phyloP scores from a whole-genome alignment of 176 grass and related monocot species.

The Olyra latifolia region DNA sequence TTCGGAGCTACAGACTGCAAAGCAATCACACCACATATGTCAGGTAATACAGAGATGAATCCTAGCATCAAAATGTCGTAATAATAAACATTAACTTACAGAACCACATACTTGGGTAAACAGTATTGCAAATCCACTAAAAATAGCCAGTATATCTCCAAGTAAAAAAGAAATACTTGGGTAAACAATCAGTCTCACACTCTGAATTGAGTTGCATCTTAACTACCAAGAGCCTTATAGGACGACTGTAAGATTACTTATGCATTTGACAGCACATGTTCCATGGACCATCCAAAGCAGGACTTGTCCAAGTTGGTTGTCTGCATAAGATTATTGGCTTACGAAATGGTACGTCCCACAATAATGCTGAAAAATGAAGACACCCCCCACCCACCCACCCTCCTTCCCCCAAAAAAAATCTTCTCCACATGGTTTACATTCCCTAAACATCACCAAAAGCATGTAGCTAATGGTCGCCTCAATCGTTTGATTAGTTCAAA shows the following conservation, averaged over 20 bases:
- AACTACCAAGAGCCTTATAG: background rate
- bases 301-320: background rate
- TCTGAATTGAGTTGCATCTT: background rate
- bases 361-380: slow-evolving; percentile 10
- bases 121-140: background rate
- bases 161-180: no score
- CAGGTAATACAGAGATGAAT: background rate
- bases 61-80: no score
- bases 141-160: no score
- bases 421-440: slow-evolving; percentile 31
- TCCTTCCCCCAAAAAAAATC: no score
- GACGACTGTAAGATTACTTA: background rate
- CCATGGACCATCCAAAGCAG: background rate
- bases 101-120: background rate
- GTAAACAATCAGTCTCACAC: no score
- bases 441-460: slow-evolving; percentile 24
- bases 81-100: no score
- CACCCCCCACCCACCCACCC: no score
- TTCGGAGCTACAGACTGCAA: slow-evolving; percentile 44
- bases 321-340: background rate
- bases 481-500: background rate
- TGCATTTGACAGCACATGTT: slow-evolving; percentile 10
- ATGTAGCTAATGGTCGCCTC: slow-evolving; percentile 4
- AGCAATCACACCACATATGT: background rate
- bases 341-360: background rate